Evolutionary conservation across 2,329 filamentous ascomycete species (phyloP), one percentile per base, ranked within the genome.

Genomic region (Ceratocystis albifundus): DNA sequence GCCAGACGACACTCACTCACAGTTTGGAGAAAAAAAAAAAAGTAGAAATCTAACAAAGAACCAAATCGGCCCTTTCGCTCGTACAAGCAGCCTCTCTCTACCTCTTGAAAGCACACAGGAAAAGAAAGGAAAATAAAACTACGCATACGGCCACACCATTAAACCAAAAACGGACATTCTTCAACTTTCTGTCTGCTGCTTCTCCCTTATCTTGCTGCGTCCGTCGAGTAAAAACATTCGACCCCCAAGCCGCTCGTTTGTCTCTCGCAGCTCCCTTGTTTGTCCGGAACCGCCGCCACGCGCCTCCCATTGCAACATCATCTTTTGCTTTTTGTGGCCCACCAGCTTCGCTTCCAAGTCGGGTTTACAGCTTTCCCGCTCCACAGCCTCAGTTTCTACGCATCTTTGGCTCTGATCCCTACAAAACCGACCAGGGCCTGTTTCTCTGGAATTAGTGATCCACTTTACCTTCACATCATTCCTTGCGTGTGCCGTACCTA

Each of bases 361-460:
- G 7, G 36, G 5, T 46, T 28, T 30, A 10, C 45, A 41, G 22
- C 41, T 46, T n/a, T 62, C 32, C 25, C 41, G 22, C 61, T 41
- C 5, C 12, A 30, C 20, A 48, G 61, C 22, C 41, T 62, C 61
- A 25, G 41, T 30, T 62, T 28, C 22, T 48, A 22, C 28, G 4
- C 55, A 59, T 59, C 55, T 32, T 59, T 46, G 22, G 28, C 61
- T 46, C 15, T 28, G 32, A 62, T 62, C 61, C 61, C 61, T 62
- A 62, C 20, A 53, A 15, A 41, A 53, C 41, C 41, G 44, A 28
- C 61, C 22, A 66, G 64, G 64, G 44, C 57, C 59, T 66, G 64
- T 61, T 61, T 61, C 44, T 65, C 55, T 66, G 53, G 55, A 44
- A 66, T 66, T 61, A 61, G 41, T 65, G 64, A 61, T 45, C 64